Conservation (phyloP, 2,329 filamentous ascomycete species). For the Fusarium sp. region DNA sequence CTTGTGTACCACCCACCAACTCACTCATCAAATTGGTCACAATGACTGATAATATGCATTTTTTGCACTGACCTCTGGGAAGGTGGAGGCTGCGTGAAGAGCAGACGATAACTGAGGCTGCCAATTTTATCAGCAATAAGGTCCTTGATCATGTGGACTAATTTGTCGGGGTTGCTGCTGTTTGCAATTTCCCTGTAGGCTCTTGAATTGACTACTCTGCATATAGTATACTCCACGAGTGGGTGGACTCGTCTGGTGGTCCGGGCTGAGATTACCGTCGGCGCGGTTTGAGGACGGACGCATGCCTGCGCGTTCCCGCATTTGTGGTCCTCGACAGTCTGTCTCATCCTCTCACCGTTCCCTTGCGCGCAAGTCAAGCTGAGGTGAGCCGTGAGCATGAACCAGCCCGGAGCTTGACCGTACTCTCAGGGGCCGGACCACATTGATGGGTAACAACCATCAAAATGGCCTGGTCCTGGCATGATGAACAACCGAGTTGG, state of each 20-base stretch:
- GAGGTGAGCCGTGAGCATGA: constrained; percentile 16
- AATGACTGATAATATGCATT: constrained; percentile 3
- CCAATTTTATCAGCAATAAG: constrained; percentile 38
- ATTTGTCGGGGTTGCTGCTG: constrained; percentile 23
- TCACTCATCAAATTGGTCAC: background rate
- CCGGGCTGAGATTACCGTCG: constrained; percentile 48
- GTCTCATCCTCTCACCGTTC: constrained; percentile 45
- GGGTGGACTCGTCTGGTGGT: constrained; percentile 24
- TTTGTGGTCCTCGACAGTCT: constrained; percentile 35
- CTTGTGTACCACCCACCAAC: background rate
- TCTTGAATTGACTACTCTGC: constrained; percentile 28
- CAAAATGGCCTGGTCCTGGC: constrained; percentile 28
- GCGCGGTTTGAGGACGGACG: constrained; percentile 42
- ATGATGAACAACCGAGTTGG: constrained; percentile 8
- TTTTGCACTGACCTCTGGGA: constrained; percentile 39
- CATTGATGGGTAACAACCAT: constrained; percentile 18
- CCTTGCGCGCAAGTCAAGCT: constrained; percentile 35
- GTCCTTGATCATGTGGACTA: constrained; percentile 28
- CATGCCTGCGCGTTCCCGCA: constrained; percentile 38
- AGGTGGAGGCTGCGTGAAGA: constrained; percentile 35
- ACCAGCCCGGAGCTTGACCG: constrained; percentile 18
- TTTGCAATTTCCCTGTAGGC: constrained; percentile 36
- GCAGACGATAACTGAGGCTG: constrained; percentile 23
- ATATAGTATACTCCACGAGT: constrained; percentile 29
- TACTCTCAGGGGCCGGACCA: constrained; percentile 24